Evolutionary conservation across 2,329 filamentous ascomycete species (phyloP), one percentile per base, ranked within the genome.

Genomic region (Ciborinia camelliae): DNA sequence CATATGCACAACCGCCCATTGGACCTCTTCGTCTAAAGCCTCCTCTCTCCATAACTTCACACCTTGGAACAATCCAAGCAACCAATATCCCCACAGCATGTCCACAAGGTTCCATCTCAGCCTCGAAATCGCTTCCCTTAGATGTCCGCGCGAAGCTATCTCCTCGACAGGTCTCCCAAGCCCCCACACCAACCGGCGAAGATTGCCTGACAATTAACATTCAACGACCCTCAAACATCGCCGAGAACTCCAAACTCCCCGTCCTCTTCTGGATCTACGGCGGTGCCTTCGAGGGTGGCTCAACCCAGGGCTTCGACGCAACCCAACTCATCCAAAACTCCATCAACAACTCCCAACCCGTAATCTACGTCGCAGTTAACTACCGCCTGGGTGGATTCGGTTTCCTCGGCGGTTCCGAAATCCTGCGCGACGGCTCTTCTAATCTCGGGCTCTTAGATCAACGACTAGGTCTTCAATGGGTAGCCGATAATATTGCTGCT

Each of bases 401-500:
- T 0, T 92, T 93, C 76, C 75, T 90, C 37, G 81, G 84, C 12
- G 86, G 84, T 0, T 74, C 75, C 9, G 70, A 84, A 62, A 80
- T 85, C 18, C 78, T 79, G 14, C 79, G 79, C n/a, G 81, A 80
- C 45, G 84, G 83, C 0, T 72, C 83, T 43, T 77, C 86, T 39
- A 91, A 91, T 68, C 76, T 86, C 12, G 89, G 88, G 0, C 74
- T 90, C 45, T 78, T 81, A 64, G 87, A 90, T 70, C 86, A 89
- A 74, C 80, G 83, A 67, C 73, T 81, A 14, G 80, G 84, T 12
- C 77, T 89, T 32, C 74, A 78, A 57, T 90, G 86, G 86, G 84
- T 90, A 1, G 86, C 88, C 7, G 88, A 91, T 71, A 91, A 92
- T 68, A 91, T 93, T 64, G 86, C 79, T 0, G 80, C 85, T 0